Percentiles rank a stretch among this genome's conserved stretches.
phyloP scores from a whole-genome alignment of 2,329 filamentous ascomycete species.

The Xylaria digitata region DNA sequence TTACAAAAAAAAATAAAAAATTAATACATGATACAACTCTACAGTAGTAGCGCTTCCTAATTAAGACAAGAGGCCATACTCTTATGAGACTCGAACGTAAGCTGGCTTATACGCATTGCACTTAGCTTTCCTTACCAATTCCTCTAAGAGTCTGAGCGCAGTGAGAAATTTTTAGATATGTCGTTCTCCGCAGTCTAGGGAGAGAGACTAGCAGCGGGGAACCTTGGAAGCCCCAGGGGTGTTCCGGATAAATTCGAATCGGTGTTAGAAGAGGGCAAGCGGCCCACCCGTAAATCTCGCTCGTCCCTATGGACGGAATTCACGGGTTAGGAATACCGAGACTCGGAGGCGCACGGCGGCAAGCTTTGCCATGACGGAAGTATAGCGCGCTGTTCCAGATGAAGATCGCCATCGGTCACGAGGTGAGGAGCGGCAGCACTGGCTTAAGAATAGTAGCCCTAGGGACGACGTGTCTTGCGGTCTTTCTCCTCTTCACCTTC shows the following conservation, averaged over 20 bases:
- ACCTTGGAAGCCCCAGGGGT: conserved; percentile 29
- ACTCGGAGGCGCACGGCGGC: conserved; percentile 12
- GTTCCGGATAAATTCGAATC: conserved; percentile 36
- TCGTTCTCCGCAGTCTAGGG: conserved; percentile 32
- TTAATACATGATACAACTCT: not conserved
- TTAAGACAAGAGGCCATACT: conserved; percentile 15
- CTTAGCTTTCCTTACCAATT: not conserved
- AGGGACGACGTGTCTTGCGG: conserved; percentile 26
- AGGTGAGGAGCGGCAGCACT: conserved; percentile 9
- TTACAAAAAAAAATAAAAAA: conserved; percentile 19
- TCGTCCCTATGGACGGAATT: conserved; percentile 13
- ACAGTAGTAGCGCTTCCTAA: conserved; percentile 7
- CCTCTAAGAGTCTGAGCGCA: conserved; percentile 25
- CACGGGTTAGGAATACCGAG: conserved; percentile 14
- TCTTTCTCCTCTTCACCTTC: conserved; percentile 24
- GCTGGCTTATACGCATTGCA: conserved; percentile 9
- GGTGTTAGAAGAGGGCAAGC: conserved; percentile 18
- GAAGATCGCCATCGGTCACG: conserved; percentile 17
- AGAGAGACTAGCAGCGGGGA: conserved; percentile 25
- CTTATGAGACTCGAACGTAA: conserved; percentile 23
- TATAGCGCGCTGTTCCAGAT: conserved; percentile 29
- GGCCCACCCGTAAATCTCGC: conserved; percentile 19
- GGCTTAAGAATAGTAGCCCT: conserved; percentile 36
- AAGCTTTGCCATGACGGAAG: conserved; percentile 34
- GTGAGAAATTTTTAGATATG: conserved; percentile 16